These are phyloP conservation scores for Sechiopsis laciniata DNA, from an alignment of 306 rosid species.

Conservation along the genomic window DNA sequence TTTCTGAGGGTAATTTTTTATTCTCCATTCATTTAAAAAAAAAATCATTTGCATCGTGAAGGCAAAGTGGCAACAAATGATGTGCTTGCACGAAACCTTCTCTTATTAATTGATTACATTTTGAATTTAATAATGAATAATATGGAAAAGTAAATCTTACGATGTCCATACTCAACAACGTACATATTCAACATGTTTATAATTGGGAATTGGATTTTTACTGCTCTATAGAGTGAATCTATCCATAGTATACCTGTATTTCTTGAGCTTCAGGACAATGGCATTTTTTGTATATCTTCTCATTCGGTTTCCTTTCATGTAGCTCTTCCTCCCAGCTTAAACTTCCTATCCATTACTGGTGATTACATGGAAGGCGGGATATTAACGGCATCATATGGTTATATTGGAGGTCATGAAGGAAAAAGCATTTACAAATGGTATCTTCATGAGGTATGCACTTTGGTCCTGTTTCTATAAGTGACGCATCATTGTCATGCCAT, in stretches of 20 bases:
- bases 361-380: constrained; percentile 79
- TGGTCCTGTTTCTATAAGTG: not conserved
- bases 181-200: not conserved
- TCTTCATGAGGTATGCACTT: constrained; percentile 68
- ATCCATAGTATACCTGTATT: not conserved
- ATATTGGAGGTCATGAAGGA: constrained; percentile 97
- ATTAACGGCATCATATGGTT: constrained; percentile 95
- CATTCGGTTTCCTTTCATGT: constrained; percentile 30
- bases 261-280: constrained; percentile 1
- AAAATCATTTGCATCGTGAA: too few relatives aligned
- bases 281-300: constrained; percentile 11
- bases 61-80: too few relatives aligned
- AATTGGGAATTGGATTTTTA: not conserved
- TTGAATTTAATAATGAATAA: too few relatives aligned
- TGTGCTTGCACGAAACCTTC: too few relatives aligned
- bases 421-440: constrained; percentile 87
- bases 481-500: not conserved
- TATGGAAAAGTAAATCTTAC: too few relatives aligned
- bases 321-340: constrained; percentile 98
- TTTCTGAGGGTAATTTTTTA: too few relatives aligned
- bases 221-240: not conserved
- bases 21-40: too few relatives aligned
- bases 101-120: too few relatives aligned
- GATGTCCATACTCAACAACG: too few relatives aligned
- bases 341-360: constrained; percentile 91